phyloP scores from a whole-genome alignment of 2,329 filamentous ascomycete genomes.

The Claviceps lovelessii region DNA sequence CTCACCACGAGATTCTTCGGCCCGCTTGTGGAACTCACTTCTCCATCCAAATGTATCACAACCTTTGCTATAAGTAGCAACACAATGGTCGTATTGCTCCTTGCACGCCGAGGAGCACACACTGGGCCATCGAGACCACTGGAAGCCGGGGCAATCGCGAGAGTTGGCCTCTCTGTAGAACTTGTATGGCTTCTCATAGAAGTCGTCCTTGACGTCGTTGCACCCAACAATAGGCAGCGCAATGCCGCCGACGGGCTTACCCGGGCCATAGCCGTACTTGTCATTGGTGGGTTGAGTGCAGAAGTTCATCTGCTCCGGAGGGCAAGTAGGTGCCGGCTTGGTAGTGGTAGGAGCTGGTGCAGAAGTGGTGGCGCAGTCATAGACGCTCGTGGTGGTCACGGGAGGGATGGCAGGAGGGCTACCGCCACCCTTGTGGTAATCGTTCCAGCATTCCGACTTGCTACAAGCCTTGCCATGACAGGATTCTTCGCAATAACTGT shows the following conservation, averaged over 20 bases:
- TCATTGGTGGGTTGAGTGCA: conserved; percentile 40
- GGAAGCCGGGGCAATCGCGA: conserved; percentile 30
- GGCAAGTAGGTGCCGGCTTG: conserved; percentile 20
- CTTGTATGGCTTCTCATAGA: conserved; percentile 33
- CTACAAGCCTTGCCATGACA: conserved; percentile 23
- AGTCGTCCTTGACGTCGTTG: conserved; percentile 35
- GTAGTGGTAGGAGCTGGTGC: conserved; percentile 17
- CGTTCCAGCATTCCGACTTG: conserved; percentile 30
- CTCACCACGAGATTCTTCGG: conserved; percentile 11
- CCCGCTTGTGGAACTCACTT: conserved; percentile 13
- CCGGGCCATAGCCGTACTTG: conserved; percentile 52
- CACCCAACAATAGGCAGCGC: conserved; percentile 38
- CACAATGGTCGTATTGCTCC: conserved; percentile 35
- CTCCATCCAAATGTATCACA: conserved; percentile 24
- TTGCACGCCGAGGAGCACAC: conserved; percentile 40
- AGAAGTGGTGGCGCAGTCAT: conserved; percentile 18
- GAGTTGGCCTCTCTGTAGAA: conserved; percentile 32
- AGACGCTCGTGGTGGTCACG: conserved; percentile 20
- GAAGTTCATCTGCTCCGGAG: conserved; percentile 35
- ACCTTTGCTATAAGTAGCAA: conserved; percentile 32
- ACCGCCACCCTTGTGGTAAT: conserved; percentile 25
- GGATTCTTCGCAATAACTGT: conserved; percentile 27
- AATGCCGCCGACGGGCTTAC: conserved; percentile 40
- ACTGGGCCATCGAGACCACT: conserved; percentile 18
- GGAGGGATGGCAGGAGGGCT: conserved; percentile 13